Evolutionary conservation across 768 basidiomycete species (phyloP).

Genomic region (Hortiboletus flavorubellus): DNA sequence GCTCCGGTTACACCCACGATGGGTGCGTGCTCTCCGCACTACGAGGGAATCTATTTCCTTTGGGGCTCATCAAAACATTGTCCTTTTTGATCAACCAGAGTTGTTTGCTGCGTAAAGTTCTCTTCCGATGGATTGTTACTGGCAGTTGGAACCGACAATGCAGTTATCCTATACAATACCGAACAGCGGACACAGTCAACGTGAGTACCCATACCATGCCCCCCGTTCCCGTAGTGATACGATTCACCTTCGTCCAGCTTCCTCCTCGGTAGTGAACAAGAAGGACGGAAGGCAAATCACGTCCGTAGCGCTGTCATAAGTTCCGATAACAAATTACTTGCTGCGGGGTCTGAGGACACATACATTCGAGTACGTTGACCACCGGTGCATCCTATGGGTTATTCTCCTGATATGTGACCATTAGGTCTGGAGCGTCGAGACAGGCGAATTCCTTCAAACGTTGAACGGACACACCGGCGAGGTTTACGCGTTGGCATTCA

Average conservation of each 20-base stretch:
- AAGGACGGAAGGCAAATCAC: constrained; percentile 23
- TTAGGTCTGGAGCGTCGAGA: constrained; percentile 27
- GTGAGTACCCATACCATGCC: constrained; percentile 12
- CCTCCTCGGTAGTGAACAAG: constrained; percentile 25
- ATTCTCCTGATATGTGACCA: constrained; percentile 2
- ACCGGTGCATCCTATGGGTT: background rate
- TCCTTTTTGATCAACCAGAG: constrained; percentile 15
- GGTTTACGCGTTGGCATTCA: constrained; percentile 37
- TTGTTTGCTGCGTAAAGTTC: constrained; percentile 32
- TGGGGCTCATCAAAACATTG: constrained; percentile 5
- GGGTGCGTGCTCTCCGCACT: constrained; percentile 49
- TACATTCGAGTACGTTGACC: constrained; percentile 29
- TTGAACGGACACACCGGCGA: constrained; percentile 33
- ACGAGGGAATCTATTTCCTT: constrained; percentile 3
- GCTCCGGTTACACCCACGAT: constrained; percentile 78
- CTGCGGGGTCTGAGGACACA: constrained; percentile 34
- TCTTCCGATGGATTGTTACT: constrained; percentile 31
- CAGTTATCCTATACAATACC: constrained; percentile 29
- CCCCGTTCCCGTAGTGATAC: background rate
- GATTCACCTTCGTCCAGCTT: constrained; percentile 18
- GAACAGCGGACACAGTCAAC: constrained; percentile 26
- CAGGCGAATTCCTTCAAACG: constrained; percentile 27
- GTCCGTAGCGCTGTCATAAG: constrained; percentile 33
- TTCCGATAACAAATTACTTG: constrained; percentile 29
- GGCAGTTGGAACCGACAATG: constrained; percentile 33